Conservation (phyloP, 2,329 filamentous ascomycete genomes). For the Beauveria asiatica region DNA sequence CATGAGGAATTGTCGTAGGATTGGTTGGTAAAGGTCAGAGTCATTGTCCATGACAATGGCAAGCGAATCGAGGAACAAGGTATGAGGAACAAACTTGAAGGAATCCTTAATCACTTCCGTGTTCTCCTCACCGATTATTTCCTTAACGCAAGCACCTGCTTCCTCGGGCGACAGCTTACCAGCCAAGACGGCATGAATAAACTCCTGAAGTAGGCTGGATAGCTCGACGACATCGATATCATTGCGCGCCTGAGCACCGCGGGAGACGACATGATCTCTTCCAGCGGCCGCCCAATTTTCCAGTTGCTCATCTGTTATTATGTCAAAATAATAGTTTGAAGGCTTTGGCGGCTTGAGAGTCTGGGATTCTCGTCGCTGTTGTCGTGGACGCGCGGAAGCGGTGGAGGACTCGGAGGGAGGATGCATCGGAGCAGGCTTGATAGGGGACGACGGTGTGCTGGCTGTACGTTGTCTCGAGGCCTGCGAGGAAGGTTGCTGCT, state of each 20-base stretch:
- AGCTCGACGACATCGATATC: constrained; percentile 62
- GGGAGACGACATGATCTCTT: constrained; percentile 56
- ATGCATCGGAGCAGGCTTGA: background rate
- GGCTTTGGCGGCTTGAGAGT: constrained; percentile 23
- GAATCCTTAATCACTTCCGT: constrained; percentile 41
- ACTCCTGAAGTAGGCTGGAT: constrained; percentile 72
- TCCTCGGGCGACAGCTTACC: constrained; percentile 57
- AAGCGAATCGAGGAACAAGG: constrained; percentile 74
- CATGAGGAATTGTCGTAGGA: constrained; percentile 59
- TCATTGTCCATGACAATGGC: constrained; percentile 71
- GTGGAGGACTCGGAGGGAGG: background rate
- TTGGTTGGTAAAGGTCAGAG: constrained; percentile 37
- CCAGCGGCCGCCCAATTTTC: constrained; percentile 59
- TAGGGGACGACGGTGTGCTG: background rate
- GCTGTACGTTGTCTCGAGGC: background rate
- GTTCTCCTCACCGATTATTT: constrained; percentile 56
- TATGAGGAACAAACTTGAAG: constrained; percentile 51
- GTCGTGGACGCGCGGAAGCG: constrained; percentile 12
- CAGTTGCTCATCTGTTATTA: constrained; percentile 63
- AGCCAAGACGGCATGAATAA: constrained; percentile 67
- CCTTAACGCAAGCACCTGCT: constrained; percentile 63
- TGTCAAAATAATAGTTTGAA: constrained; percentile 61
- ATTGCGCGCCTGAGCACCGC: constrained; percentile 54
- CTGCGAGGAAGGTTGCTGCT: background rate
- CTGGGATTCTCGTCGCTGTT: constrained; percentile 6